Percentiles rank a stretch among this genome's conserved stretches.
These are phyloP conservation scores for Nannizziopsis arthrosporioides DNA, from an alignment of 2,329 filamentous ascomycete genomes.

Conservation along the genomic window DNA sequence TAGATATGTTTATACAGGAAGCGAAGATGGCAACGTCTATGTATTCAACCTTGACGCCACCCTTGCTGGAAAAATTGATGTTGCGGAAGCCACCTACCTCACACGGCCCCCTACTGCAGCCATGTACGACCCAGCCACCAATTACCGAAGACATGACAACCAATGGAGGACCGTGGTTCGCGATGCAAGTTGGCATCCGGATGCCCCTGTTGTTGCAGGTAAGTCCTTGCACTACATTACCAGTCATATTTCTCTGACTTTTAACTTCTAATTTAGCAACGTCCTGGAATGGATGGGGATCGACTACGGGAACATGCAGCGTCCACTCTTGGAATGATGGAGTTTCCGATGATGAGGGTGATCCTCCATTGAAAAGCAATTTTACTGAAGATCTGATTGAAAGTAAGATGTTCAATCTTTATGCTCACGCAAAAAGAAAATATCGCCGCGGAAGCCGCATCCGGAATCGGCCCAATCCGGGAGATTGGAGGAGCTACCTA, in stretches of 20 bases:
- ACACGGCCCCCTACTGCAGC: slow-evolving; percentile 46
- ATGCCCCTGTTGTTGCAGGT: slow-evolving; percentile 64
- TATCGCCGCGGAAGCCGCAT: neutral
- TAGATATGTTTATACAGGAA: slow-evolving; percentile 86
- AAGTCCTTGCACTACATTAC: slow-evolving; percentile 19
- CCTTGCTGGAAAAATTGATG: slow-evolving; percentile 63
- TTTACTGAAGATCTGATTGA: slow-evolving; percentile 13
- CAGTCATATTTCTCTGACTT: slow-evolving; percentile 12
- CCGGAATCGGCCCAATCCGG: neutral
- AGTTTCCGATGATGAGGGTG: slow-evolving; percentile 13
- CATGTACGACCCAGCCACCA: slow-evolving; percentile 45
- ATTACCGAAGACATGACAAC: slow-evolving; percentile 42
- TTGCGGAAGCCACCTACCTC: slow-evolving; percentile 56
- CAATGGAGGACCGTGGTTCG: slow-evolving; percentile 68
- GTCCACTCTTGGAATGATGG: slow-evolving; percentile 64
- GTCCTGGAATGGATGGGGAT: slow-evolving; percentile 67
- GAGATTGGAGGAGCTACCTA: neutral
- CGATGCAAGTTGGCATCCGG: slow-evolving; percentile 85
- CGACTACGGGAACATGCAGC: slow-evolving; percentile 61
- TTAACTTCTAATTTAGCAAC: slow-evolving; percentile 51
- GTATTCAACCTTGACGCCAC: slow-evolving; percentile 92
- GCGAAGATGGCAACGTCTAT: slow-evolving; percentile 77
- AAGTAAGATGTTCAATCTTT: slow-evolving; percentile 5
- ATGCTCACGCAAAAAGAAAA: neutral
- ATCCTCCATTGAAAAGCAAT: slow-evolving; percentile 9